Evolutionary conservation across 1,284 basidiomycete genomes (phyloP).

Genomic region (Stygiomarasmius scandens): DNA sequence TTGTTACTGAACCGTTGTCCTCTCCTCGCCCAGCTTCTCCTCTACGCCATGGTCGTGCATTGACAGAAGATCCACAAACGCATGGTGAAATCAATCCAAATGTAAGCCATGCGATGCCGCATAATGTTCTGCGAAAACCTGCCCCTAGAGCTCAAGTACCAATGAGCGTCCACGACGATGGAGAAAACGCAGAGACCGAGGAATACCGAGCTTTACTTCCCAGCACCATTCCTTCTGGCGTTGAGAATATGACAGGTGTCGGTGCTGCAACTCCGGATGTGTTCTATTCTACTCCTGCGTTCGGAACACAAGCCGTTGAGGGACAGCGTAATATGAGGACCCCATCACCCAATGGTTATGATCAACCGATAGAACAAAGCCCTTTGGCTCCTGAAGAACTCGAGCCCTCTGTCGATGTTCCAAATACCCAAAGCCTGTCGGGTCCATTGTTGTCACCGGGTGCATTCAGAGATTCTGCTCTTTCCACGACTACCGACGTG

Average conservation of each 20-base stretch:
- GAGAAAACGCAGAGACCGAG: constrained; percentile 32
- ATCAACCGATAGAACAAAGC: constrained; percentile 1
- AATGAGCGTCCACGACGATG: constrained; percentile 52
- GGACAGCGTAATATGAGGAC: constrained; percentile 12
- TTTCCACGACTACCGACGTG: constrained; percentile 47
- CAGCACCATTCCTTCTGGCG: constrained; percentile 51
- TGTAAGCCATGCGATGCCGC: neutral
- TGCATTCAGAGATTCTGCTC: constrained; percentile 57
- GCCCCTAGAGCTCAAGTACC: constrained; percentile 65
- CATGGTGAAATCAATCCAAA: neutral
- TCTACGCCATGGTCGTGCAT: constrained; percentile 29
- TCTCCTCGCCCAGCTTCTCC: constrained; percentile 18
- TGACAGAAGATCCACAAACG: constrained; percentile 28
- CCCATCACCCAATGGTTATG: constrained; percentile 18
- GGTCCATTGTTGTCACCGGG: constrained; percentile 43
- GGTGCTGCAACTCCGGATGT: constrained; percentile 46
- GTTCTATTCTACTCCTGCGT: constrained; percentile 35
- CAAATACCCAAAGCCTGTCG: neutral
- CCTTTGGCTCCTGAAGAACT: constrained; percentile 8
- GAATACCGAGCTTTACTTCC: constrained; percentile 48
- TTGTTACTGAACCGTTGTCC: constrained; percentile 35
- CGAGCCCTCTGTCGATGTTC: neutral
- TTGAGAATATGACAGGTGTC: constrained; percentile 64
- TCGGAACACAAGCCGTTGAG: constrained; percentile 8
- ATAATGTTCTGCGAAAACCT: constrained; percentile 51